A percentile compares a stretch with the other conserved stretches of the same genome.
These are phyloP conservation scores for Hanseniaspora singularis DNA, from an alignment of 805 yeast genomes.

Conservation along the genomic window DNA sequence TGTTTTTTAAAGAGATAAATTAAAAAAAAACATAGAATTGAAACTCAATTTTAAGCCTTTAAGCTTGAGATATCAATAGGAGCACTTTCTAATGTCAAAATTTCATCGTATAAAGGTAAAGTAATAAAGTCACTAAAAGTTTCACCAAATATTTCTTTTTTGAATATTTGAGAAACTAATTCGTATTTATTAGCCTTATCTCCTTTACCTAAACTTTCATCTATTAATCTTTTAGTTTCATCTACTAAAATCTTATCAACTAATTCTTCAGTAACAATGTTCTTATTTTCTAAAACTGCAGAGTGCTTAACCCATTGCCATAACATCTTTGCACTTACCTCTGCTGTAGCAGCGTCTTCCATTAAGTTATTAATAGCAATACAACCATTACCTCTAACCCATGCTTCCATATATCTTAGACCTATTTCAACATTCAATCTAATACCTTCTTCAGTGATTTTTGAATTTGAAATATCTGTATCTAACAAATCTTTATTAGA, in stretches of 20 bases:
- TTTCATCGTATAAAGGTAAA: constrained; percentile 59
- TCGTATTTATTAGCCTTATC: constrained; percentile 53
- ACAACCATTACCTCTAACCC: constrained; percentile 77
- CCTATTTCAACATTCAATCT: constrained; percentile 64
- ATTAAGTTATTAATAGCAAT: constrained; percentile 73
- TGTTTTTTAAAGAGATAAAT: no score
- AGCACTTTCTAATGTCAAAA: constrained; percentile 27
- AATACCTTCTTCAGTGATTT: constrained; percentile 60
- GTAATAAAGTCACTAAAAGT: constrained; percentile 69
- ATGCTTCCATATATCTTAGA: constrained; percentile 68
- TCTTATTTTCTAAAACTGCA: constrained; percentile 43
- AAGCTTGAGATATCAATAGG: constrained; percentile 22
- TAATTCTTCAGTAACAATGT: constrained; percentile 46
- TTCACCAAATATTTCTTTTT: constrained; percentile 60
- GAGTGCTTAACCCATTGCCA: constrained; percentile 76
- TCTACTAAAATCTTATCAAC: constrained; percentile 46
- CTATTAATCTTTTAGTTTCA: constrained; percentile 43
- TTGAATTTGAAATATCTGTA: constrained; percentile 50
- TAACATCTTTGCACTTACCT: constrained; percentile 70
- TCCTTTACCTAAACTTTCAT: constrained; percentile 25
- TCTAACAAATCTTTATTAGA: constrained; percentile 47
- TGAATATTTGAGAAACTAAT: constrained; percentile 57
- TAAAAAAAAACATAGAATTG: no score
- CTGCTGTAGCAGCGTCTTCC: constrained; percentile 90
- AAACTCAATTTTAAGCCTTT: constrained; percentile 3